phyloP scores from a whole-genome alignment of 2,329 filamentous ascomycete genomes.

The Exophiala sideris region DNA sequence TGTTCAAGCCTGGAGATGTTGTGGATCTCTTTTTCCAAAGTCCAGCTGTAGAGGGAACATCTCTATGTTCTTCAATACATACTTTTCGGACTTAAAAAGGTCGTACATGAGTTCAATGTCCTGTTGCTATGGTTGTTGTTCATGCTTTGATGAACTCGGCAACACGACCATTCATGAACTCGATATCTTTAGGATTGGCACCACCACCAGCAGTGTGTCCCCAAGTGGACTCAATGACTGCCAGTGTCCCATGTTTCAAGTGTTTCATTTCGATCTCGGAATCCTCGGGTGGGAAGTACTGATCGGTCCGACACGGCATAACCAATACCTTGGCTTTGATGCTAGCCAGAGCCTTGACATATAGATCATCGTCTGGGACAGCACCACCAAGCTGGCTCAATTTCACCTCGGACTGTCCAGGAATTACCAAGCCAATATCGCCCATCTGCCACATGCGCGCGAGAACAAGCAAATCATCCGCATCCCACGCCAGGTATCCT shows the following conservation, averaged over 20 bases:
- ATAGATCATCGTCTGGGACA: conserved; percentile 16
- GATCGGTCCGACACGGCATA: conserved; percentile 38
- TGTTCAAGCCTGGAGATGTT: neutral
- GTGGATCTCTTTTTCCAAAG: neutral
- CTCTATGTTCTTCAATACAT: neutral
- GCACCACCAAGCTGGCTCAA: conserved; percentile 19
- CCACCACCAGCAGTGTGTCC: conserved; percentile 34
- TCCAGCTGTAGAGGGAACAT: too few species aligned
- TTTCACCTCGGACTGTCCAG: conserved; percentile 20
- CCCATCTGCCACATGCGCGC: conserved; percentile 46
- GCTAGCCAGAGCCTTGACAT: conserved; percentile 25
- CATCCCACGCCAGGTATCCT: conserved; percentile 39
- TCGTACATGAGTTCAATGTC: neutral
- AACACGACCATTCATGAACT: conserved; percentile 32
- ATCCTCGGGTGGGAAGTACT: conserved; percentile 36
- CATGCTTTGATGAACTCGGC: conserved; percentile 25
- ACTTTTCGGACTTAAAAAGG: neutral
- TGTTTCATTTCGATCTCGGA: conserved; percentile 28
- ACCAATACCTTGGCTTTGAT: conserved; percentile 33
- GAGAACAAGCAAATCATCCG: conserved; percentile 43
- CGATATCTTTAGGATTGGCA: conserved; percentile 27
- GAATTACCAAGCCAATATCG: conserved; percentile 35
- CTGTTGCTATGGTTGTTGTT: neutral
- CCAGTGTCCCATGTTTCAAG: conserved; percentile 27
- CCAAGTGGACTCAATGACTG: conserved; percentile 34